Evolutionary conservation across 257 asterid genomes (phyloP).

Genomic region (Solanum neorickii): DNA sequence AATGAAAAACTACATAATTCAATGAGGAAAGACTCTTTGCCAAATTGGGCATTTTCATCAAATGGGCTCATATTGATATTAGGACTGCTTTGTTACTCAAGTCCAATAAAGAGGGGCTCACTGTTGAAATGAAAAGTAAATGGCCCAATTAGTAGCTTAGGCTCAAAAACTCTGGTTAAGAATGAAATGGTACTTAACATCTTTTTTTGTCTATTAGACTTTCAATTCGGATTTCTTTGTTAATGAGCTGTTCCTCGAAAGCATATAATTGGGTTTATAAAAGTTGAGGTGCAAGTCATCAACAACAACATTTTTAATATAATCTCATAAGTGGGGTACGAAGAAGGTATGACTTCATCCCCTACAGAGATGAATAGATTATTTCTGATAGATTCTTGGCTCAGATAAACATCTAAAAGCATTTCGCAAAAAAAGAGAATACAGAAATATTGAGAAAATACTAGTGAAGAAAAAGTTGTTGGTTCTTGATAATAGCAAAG

Average conservation of each 20-base stretch:
- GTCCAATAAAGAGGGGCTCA: not conserved
- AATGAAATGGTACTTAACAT: not conserved
- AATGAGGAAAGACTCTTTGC: not conserved
- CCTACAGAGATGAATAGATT: not conserved
- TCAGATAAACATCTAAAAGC: not conserved
- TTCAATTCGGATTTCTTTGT: too few relatives aligned
- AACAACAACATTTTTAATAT: not conserved
- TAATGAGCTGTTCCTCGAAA: not conserved
- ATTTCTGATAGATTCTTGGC: not conserved
- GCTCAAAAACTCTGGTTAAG: not conserved
- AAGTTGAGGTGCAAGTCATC: not conserved
- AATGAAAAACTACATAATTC: not conserved
- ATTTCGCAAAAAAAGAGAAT: not conserved
- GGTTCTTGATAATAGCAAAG: not conserved
- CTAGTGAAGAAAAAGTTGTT: not conserved
- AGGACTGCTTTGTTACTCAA: not conserved
- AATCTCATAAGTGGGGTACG: accelerated
- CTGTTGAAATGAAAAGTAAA: not conserved
- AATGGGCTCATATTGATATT: not conserved
- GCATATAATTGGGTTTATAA: not conserved
- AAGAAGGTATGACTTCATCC: not conserved
- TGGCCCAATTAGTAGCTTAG: not conserved
- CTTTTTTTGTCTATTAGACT: too few relatives aligned
- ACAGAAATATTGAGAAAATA: not conserved
- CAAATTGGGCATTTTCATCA: not conserved